Evolutionary conservation across 805 yeast species (phyloP).

Genomic region (Cyberlindnera saturnus): DNA sequence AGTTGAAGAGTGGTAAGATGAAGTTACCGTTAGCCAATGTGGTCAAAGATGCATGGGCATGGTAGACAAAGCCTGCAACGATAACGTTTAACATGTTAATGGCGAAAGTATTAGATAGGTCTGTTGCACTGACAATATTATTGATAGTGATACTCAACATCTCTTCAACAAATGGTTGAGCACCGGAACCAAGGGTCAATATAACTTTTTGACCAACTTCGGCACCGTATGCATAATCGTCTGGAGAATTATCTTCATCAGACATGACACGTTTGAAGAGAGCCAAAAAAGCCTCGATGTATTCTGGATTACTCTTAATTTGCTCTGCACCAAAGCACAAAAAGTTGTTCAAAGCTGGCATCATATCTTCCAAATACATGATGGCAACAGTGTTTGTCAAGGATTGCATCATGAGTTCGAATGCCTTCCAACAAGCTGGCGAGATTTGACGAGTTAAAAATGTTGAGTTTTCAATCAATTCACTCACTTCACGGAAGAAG

Average conservation of each 20-base stretch:
- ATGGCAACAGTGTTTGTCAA: constrained; percentile 44
- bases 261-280: constrained; percentile 39
- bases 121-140: constrained; percentile 26
- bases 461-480: constrained; percentile 64
- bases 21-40: constrained; percentile 40
- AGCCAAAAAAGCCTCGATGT: constrained; percentile 43
- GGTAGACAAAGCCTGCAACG: constrained; percentile 57
- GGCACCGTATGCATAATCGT: constrained; percentile 53
- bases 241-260: constrained; percentile 44
- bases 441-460: constrained; percentile 55
- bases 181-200: constrained; percentile 43
- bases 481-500: constrained; percentile 71
- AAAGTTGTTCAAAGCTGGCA: constrained; percentile 69
- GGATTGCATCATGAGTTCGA: constrained; percentile 41
- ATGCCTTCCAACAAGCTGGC: constrained; percentile 69
- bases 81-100: constrained; percentile 54
- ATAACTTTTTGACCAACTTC: constrained; percentile 62
- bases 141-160: constrained; percentile 36
- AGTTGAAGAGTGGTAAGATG: constrained; percentile 45
- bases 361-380: constrained; percentile 67
- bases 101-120: constrained; percentile 28
- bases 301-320: constrained; percentile 39
- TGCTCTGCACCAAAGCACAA: constrained; percentile 53
- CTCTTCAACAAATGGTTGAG: constrained; percentile 38
- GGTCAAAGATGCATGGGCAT: constrained; percentile 47